Conservation (phyloP, 805 yeast genomes). For the Candida easanensis region DNA sequence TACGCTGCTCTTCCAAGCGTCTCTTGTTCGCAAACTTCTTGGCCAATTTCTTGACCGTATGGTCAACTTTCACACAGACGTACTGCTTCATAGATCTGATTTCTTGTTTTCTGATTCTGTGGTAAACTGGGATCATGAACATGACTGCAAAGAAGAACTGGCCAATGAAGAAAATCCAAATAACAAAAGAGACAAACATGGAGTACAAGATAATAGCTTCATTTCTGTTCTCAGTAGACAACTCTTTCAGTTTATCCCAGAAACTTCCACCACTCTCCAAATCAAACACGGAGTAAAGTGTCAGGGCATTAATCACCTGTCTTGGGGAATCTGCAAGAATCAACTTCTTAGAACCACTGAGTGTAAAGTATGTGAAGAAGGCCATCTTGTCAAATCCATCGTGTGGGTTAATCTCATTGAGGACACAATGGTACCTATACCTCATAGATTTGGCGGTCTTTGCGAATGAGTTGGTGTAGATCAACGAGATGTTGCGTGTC, state of each 20-base stretch:
- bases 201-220: constrained; percentile 73
- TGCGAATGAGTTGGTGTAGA: constrained; percentile 67
- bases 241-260: constrained; percentile 42
- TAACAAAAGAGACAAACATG: constrained; percentile 70
- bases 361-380: constrained; percentile 60
- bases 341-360: constrained; percentile 60
- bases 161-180: constrained; percentile 69
- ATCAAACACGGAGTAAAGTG: constrained; percentile 52
- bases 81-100: constrained; percentile 52
- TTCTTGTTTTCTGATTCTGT: constrained; percentile 38
- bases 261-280: constrained; percentile 31
- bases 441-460: constrained; percentile 53
- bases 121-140: constrained; percentile 49
- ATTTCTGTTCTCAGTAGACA: constrained; percentile 58
- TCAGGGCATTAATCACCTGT: constrained; percentile 78
- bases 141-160: constrained; percentile 53
- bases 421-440: constrained; percentile 70
- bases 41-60: constrained; percentile 52
- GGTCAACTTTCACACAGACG: constrained; percentile 59
- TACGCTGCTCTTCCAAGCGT: constrained; percentile 9
- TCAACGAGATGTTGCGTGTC: constrained; percentile 63
- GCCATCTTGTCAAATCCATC: constrained; percentile 64
- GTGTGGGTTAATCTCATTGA: constrained; percentile 65
- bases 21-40: constrained; percentile 19
- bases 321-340: constrained; percentile 83